Conservation (phyloP, 2,329 filamentous ascomycete genomes). For the Stachybotrys echinatus region DNA sequence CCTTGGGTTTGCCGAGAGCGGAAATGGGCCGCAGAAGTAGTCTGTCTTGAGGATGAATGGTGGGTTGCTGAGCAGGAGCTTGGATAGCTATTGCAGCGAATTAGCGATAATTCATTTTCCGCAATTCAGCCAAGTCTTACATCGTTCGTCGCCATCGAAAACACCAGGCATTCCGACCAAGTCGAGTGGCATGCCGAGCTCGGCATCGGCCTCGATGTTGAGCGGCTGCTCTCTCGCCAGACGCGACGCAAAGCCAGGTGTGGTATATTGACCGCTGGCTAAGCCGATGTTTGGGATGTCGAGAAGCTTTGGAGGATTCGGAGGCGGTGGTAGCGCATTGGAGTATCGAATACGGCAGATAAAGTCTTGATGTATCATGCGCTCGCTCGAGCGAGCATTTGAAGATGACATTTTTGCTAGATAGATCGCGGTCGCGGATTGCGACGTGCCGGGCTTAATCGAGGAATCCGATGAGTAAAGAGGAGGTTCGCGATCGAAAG, state of each 20-base stretch:
- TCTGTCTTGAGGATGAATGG: constrained; percentile 78
- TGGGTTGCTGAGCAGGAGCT: constrained; percentile 64
- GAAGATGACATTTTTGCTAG: constrained; percentile 29
- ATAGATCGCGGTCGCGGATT: too few species aligned
- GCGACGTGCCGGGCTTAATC: constrained; percentile 1
- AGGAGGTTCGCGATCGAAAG: background rate
- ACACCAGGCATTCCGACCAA: constrained; percentile 91
- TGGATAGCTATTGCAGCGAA: constrained; percentile 61
- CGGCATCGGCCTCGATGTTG: constrained; percentile 95
- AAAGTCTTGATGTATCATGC: constrained; percentile 84
- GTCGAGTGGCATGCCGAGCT: constrained; percentile 96
- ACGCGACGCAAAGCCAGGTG: constrained; percentile 81
- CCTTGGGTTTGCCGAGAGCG: constrained; percentile 77
- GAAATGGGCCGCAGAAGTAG: constrained; percentile 77
- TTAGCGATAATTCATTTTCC: constrained; percentile 7
- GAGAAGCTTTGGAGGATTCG: constrained; percentile 91
- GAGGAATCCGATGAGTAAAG: constrained; percentile 8
- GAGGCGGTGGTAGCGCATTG: constrained; percentile 90
- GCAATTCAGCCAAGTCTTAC: constrained; percentile 40
- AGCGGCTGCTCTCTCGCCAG: constrained; percentile 86
- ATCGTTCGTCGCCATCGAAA: constrained; percentile 91
- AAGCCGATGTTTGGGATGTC: constrained; percentile 94
- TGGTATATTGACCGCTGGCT: constrained; percentile 81
- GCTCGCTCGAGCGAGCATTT: constrained; percentile 41
- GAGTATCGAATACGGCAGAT: constrained; percentile 93